Evolutionary conservation across 78 protist species (phyloP).

Genomic region (Tieghemostelium lacteum): DNA sequence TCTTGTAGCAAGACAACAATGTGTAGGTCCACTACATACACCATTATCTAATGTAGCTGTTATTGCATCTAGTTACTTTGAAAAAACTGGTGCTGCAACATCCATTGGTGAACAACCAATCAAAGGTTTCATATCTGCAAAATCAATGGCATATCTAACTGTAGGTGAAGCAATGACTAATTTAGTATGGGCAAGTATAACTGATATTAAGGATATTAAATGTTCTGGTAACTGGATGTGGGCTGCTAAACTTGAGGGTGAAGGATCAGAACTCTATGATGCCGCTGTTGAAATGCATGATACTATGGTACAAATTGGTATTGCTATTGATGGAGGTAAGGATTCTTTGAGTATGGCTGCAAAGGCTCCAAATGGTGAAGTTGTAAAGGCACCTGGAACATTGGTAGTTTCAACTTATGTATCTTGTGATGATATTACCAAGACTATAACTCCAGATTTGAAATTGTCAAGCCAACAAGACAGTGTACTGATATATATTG

Average conservation of each 20-base stretch:
- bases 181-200: constrained; percentile 80
- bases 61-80: constrained; percentile 74
- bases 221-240: constrained; percentile 97
- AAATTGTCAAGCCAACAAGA: constrained; percentile 48
- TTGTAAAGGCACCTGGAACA: constrained; percentile 87
- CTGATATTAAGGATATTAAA: constrained; percentile 75
- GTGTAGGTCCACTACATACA: constrained; percentile 93
- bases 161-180: constrained; percentile 95
- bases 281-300: constrained; percentile 89
- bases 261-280: constrained; percentile 91
- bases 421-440: constrained; percentile 84
- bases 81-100: constrained; percentile 79
- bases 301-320: constrained; percentile 79
- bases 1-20: constrained; percentile 94
- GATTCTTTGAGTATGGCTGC: constrained; percentile 96
- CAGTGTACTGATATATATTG: constrained; percentile 78
- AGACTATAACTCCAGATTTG: constrained; percentile 93
- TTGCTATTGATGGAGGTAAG: constrained; percentile 94
- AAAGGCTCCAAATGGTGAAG: constrained; percentile 67
- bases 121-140: constrained; percentile 86
- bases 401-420: constrained; percentile 92
- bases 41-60: constrained; percentile 92
- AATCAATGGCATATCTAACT: constrained; percentile 91
- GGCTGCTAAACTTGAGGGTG: constrained; percentile 92
- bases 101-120: constrained; percentile 93